Conservation (phyloP, 2,329 filamentous ascomycete species). For the Pseudocercospora ulei region DNA sequence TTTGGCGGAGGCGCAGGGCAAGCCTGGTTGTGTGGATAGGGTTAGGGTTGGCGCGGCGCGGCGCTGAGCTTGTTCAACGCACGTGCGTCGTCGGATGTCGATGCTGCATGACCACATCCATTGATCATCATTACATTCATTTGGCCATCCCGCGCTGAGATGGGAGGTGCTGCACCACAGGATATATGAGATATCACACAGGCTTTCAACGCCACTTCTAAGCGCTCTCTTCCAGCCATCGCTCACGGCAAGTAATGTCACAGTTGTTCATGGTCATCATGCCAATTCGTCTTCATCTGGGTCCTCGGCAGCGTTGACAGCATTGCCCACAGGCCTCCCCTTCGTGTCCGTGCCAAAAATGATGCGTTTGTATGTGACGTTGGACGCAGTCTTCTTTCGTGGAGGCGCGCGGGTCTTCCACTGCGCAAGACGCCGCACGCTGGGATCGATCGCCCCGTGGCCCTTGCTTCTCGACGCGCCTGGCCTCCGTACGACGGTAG, state of each 20-base stretch:
- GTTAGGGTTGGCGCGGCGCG: neutral
- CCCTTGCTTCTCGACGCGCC: too few relatives aligned
- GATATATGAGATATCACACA: too few relatives aligned
- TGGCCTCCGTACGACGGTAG: neutral
- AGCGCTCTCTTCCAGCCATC: too few relatives aligned
- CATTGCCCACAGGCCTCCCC: conserved; percentile 4
- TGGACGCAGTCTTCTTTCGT: conserved; percentile 9
- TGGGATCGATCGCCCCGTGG: neutral
- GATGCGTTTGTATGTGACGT: conserved; percentile 8
- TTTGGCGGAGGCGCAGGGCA: conserved; percentile 4
- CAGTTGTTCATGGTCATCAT: conserved; percentile 5
- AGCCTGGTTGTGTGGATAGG: too few relatives aligned
- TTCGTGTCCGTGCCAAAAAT: too few relatives aligned
- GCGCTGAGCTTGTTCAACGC: conserved; percentile 2
- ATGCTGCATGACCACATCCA: too few relatives aligned
- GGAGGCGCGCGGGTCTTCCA: conserved; percentile 10
- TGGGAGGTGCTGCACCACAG: too few relatives aligned
- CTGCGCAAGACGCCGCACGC: conserved; percentile 11
- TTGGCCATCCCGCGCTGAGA: too few relatives aligned
- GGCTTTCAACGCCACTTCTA: too few relatives aligned
- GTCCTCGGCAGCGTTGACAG: conserved; percentile 1
- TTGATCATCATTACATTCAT: too few relatives aligned
- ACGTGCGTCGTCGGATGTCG: too few relatives aligned
- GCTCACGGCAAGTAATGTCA: too few relatives aligned
- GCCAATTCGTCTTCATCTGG: conserved; percentile 9